Conservation (phyloP, 1,139 yeast genomes). For the Taphrina confusa region DNA sequence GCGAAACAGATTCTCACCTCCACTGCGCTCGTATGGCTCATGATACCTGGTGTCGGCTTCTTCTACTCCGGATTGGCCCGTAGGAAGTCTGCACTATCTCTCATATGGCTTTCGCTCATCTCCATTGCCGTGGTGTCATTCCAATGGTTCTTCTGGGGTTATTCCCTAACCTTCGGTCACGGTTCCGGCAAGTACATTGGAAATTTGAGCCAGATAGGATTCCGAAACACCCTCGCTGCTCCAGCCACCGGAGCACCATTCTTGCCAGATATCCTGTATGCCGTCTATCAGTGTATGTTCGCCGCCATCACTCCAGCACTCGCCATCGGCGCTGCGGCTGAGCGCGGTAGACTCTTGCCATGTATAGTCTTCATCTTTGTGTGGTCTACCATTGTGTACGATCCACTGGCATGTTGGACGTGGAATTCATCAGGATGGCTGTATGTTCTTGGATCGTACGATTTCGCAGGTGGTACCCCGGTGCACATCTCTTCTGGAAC, state of each 20-base stretch:
- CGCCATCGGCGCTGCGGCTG: conserved; percentile 97
- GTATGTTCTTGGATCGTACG: conserved; percentile 74
- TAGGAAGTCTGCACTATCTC: conserved; percentile 83
- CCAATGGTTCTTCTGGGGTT: conserved; percentile 99
- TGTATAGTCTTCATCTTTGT: conserved; percentile 90
- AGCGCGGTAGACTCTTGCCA: conserved; percentile 93
- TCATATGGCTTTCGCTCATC: conserved; percentile 80
- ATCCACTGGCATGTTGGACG: conserved; percentile 95
- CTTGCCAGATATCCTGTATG: conserved; percentile 82
- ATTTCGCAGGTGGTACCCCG: conserved; percentile 98
- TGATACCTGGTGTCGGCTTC: conserved; percentile 95
- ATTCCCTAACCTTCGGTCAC: conserved; percentile 80
- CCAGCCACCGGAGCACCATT: conserved; percentile 51
- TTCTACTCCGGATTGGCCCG: conserved; percentile 90
- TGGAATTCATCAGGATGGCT: conserved; percentile 96
- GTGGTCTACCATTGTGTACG: conserved; percentile 95
- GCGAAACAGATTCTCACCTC: conserved; percentile 46
- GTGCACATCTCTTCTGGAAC: conserved; percentile 94
- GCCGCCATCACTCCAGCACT: conserved; percentile 70
- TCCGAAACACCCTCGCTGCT: conserved; percentile 62
- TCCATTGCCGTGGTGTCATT: conserved; percentile 77
- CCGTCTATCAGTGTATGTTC: conserved; percentile 88
- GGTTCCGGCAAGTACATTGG: conserved; percentile 78
- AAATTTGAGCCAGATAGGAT: conserved; percentile 72
- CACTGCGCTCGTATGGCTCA: conserved; percentile 77